phyloP scores from a whole-genome alignment of 192 early-diverging fungal genomes.

The Coemansia aciculifera region DNA sequence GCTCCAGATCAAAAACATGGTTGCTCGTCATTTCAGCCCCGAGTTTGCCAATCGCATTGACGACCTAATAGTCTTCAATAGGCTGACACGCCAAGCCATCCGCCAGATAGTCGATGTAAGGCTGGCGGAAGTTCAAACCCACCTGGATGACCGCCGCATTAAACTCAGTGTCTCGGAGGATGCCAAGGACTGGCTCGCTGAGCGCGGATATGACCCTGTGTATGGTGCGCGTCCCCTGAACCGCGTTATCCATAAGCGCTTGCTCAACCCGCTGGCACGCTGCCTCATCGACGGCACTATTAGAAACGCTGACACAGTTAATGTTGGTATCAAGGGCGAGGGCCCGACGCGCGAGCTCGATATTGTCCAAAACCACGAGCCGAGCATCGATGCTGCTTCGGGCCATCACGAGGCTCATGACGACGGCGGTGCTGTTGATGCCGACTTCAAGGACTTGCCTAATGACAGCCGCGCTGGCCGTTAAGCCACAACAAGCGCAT shows the following conservation, averaged over 20 bases:
- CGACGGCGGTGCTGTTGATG: constrained; percentile 18
- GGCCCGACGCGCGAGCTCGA: constrained; percentile 21
- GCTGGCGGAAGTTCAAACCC: constrained; percentile 63
- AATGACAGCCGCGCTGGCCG: background rate
- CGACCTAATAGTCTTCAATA: constrained; percentile 79
- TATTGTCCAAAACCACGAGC: constrained; percentile 34
- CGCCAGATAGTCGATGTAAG: constrained; percentile 76
- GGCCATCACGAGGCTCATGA: constrained; percentile 1
- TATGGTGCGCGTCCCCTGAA: constrained; percentile 74
- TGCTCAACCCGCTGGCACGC: constrained; percentile 58
- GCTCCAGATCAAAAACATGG: constrained; percentile 65
- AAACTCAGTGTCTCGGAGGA: constrained; percentile 57
- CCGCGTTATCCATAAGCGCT: constrained; percentile 62
- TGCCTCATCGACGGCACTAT: constrained; percentile 68
- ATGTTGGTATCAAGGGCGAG: constrained; percentile 43
- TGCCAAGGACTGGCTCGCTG: constrained; percentile 64
- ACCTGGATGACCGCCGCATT: constrained; percentile 61
- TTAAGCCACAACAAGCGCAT: background rate
- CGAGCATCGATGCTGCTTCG: constrained; percentile 5
- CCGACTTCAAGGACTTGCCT: constrained; percentile 36
- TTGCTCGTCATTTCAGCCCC: constrained; percentile 73
- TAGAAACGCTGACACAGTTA: constrained; percentile 57
- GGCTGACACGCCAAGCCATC: constrained; percentile 65
- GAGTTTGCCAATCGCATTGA: constrained; percentile 83
- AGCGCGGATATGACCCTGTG: constrained; percentile 65